phyloP scores from a whole-genome alignment of 2,329 filamentous ascomycete species.

The Coniella vitis region DNA sequence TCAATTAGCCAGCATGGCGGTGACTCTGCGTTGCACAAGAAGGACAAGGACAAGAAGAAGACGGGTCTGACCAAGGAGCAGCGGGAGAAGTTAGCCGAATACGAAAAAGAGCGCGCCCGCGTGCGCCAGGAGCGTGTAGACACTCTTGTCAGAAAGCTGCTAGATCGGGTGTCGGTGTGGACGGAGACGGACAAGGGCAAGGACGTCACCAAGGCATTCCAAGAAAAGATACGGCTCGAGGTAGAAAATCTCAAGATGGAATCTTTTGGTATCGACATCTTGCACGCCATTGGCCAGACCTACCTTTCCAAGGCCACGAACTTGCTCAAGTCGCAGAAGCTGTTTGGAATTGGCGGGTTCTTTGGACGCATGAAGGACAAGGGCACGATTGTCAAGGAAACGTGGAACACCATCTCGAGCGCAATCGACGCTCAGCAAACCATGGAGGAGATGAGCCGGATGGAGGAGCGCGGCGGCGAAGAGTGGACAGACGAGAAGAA shows the following conservation, averaged over 20 bases:
- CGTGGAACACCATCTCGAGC: slow-evolving; percentile 94
- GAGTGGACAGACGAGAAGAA: slow-evolving; percentile 98
- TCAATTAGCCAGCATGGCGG: slow-evolving; percentile 58
- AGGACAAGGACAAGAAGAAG: slow-evolving; percentile 60
- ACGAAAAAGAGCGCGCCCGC: slow-evolving; percentile 76
- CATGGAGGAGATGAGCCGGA: slow-evolving; percentile 97
- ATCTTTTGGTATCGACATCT: slow-evolving; percentile 90
- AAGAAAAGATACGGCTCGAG: slow-evolving; percentile 89
- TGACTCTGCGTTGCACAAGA: slow-evolving; percentile 68
- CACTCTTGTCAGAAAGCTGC: slow-evolving; percentile 73
- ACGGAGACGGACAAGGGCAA: slow-evolving; percentile 88
- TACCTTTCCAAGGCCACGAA: slow-evolving; percentile 83
- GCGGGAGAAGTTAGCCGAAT: slow-evolving; percentile 80
- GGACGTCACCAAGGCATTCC: slow-evolving; percentile 83
- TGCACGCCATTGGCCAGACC: slow-evolving; percentile 88
- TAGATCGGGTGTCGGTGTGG: slow-evolving; percentile 89
- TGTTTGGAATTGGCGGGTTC: slow-evolving; percentile 92
- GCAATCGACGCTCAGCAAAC: slow-evolving; percentile 97
- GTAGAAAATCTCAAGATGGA: slow-evolving; percentile 99
- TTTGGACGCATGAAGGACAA: slow-evolving; percentile 93
- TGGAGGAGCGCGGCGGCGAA: slow-evolving; percentile 90
- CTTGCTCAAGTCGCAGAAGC: slow-evolving; percentile 91
- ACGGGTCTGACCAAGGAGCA: slow-evolving; percentile 83
- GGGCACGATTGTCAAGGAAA: slow-evolving; percentile 93
- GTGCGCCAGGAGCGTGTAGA: slow-evolving; percentile 83